Conservation (phyloP, 306 rosid genomes). For the Calophaca sinica region DNA sequence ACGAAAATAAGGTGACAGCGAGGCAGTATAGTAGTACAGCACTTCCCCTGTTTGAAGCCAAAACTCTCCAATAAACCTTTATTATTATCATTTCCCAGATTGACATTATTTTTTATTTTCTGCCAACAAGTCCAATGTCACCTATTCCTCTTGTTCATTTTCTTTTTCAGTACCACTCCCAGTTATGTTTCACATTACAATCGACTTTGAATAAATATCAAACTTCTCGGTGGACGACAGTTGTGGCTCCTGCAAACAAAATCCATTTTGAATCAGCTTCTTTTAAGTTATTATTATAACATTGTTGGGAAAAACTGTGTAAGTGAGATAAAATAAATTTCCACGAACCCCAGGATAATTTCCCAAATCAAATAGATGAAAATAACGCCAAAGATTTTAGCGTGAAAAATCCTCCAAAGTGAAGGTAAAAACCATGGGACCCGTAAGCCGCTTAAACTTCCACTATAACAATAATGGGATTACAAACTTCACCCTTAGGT, state of each 20-base stretch:
- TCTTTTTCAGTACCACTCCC: neutral
- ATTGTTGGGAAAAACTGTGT: no score
- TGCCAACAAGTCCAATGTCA: conserved; percentile 5
- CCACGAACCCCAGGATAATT: no score
- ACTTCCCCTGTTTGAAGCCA: conserved; percentile 17
- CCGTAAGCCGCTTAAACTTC: no score
- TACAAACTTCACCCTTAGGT: no score
- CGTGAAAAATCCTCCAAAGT: no score
- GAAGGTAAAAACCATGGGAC: no score
- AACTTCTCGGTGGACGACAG: conserved; percentile 57
- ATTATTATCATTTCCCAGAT: conserved; percentile 1
- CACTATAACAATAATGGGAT: no score
- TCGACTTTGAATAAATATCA: conserved; percentile 51
- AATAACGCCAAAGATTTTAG: no score
- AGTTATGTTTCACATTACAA: conserved; percentile 41
- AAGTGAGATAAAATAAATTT: no score
- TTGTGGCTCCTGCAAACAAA: conserved; percentile 66
- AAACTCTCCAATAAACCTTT: conserved; percentile 25
- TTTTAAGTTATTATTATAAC: neutral
- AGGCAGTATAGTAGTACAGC: neutral
- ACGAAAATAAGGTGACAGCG: no score
- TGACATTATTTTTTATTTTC: conserved; percentile 4
- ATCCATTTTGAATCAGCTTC: conserved; percentile 34
- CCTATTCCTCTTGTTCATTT: neutral
- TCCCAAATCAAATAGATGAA: no score